These are phyloP conservation scores for Boletus pseudo-olivaceus DNA, from an alignment of 768 basidiomycete species.

Conservation along the genomic window DNA sequence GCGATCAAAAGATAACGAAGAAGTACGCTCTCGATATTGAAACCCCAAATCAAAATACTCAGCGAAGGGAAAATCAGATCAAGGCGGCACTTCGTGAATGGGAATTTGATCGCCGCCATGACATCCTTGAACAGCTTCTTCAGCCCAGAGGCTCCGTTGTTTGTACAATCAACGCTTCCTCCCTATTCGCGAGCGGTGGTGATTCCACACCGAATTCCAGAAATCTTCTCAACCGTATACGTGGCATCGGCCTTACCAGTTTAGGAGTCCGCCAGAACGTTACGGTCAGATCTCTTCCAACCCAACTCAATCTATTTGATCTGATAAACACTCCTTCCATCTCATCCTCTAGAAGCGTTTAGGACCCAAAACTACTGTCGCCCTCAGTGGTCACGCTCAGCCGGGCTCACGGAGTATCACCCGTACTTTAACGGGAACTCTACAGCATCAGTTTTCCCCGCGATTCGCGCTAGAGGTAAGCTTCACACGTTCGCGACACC, in stretches of 20 bases:
- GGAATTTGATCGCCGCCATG: conserved; percentile 37
- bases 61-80: conserved; percentile 41
- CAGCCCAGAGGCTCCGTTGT: conserved; percentile 44
- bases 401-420: conserved; percentile 18
- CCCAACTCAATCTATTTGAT: conserved; percentile 15
- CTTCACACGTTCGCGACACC: conserved; percentile 16
- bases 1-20: conserved; percentile 42
- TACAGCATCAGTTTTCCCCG: conserved; percentile 76
- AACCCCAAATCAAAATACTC: conserved; percentile 17
- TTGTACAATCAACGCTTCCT: conserved; percentile 47
- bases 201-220: conserved; percentile 27
- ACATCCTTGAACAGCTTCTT: conserved; percentile 37
- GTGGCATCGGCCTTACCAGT: conserved; percentile 33
- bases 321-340: conserved; percentile 20
- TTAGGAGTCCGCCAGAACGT: conserved; percentile 43
- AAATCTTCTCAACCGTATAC: conserved; percentile 33
- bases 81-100: conserved; percentile 40
- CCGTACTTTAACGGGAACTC: conserved; percentile 59
- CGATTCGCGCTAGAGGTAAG: conserved; percentile 47
- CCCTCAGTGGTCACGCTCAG: conserved; percentile 39
- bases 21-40: conserved; percentile 37
- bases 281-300: conserved; percentile 35
- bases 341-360: conserved; percentile 43
- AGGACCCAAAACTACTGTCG: conserved; percentile 41
- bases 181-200: conserved; percentile 40